Conservation (phyloP, 371 early-diverging fungal genomes). For the Vairimorpha apis region DNA sequence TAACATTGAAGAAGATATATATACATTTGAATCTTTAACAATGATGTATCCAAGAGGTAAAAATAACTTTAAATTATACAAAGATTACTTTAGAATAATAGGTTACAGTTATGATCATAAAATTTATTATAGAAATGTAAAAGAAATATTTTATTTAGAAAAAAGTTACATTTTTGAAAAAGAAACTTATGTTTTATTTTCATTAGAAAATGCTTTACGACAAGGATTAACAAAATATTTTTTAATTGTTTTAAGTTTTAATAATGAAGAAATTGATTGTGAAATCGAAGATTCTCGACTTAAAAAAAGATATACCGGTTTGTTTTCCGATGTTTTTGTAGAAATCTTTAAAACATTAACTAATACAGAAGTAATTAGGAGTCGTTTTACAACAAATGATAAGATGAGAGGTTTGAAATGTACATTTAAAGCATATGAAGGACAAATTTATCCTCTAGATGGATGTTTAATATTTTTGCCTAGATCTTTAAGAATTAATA, state of each 20-base stretch:
- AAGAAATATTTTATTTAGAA: slow-evolving; percentile 50
- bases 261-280: slow-evolving; percentile 75
- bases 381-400: slow-evolving; percentile 60
- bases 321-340: slow-evolving; percentile 75
- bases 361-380: slow-evolving; percentile 70
- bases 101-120: slow-evolving; percentile 63
- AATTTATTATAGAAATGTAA: slow-evolving; percentile 53
- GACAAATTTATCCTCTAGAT: slow-evolving; percentile 83
- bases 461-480: slow-evolving; percentile 83
- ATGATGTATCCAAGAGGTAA: slow-evolving; percentile 61
- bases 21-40: slow-evolving; percentile 51
- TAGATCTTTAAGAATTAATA: slow-evolving; percentile 78
- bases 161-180: slow-evolving; percentile 44
- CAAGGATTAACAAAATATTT: slow-evolving; percentile 97
- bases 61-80: slow-evolving; percentile 55
- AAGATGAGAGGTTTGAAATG: slow-evolving; percentile 78
- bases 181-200: slow-evolving; percentile 70
- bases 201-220: slow-evolving; percentile 84
- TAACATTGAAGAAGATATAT: slow-evolving; percentile 44
- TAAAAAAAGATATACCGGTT: slow-evolving; percentile 76
- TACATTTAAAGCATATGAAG: slow-evolving; percentile 92
- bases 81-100: slow-evolving; percentile 50
- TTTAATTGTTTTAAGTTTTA: slow-evolving; percentile 86
- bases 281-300: slow-evolving; percentile 67
- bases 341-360: slow-evolving; percentile 79